Conservation (phyloP, 1,139 yeast genomes). For the Candida sojae region DNA sequence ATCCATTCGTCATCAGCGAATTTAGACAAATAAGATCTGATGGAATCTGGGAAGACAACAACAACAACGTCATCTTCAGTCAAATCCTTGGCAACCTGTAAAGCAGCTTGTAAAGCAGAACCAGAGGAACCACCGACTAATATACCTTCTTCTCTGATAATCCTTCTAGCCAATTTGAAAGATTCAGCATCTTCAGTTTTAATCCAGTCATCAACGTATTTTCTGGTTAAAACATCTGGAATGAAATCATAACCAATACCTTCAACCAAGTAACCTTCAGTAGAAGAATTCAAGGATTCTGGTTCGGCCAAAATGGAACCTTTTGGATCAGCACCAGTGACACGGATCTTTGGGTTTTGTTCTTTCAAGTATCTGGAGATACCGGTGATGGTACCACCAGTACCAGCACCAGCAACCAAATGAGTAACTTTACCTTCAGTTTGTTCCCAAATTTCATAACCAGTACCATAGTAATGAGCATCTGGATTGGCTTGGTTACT, state of each 20-base stretch:
- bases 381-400: conserved; percentile 85
- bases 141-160: conserved; percentile 84
- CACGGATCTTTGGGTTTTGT: conserved; percentile 59
- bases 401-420: conserved; percentile 89
- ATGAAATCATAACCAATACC: conserved; percentile 92
- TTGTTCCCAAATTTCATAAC: conserved; percentile 85
- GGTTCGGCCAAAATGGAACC: conserved; percentile 88
- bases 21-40: conserved; percentile 84
- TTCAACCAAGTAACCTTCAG: conserved; percentile 75
- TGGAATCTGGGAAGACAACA: conserved; percentile 84
- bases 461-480: conserved; percentile 86
- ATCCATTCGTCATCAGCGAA: conserved; percentile 94
- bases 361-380: conserved; percentile 76
- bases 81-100: conserved; percentile 67
- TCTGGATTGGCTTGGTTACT: conserved; percentile 76
- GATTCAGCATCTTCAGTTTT: conserved; percentile 86
- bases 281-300: conserved; percentile 63
- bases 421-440: conserved; percentile 72
- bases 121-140: conserved; percentile 91
- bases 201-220: conserved; percentile 74
- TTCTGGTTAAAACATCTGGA: conserved; percentile 77
- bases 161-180: conserved; percentile 78
- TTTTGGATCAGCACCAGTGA: conserved; percentile 83
- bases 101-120: conserved; percentile 79
- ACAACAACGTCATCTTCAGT: conserved; percentile 77